phyloP scores from a whole-genome alignment of 78 protist genomes.

The Polysphondylium violaceum region DNA sequence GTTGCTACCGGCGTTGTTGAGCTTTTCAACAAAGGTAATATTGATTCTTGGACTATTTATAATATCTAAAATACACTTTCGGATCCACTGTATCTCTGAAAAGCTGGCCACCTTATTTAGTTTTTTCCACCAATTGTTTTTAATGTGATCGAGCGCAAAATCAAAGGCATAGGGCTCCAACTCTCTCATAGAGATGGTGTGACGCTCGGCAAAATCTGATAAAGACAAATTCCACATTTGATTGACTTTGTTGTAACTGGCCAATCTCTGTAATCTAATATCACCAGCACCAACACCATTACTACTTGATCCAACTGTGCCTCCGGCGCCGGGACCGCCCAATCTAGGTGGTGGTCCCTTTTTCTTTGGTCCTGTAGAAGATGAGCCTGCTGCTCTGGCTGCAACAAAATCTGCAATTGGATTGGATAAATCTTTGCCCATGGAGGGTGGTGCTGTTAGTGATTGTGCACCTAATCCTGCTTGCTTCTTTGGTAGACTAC shows the following conservation, averaged over 20 bases:
- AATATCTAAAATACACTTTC: neutral
- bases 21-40: constrained; percentile 14
- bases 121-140: constrained; percentile 36
- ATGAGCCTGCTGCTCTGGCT: neutral
- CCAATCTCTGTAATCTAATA: constrained; percentile 29
- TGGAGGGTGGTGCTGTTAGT: constrained; percentile 70
- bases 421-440: constrained; percentile 46
- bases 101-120: constrained; percentile 15
- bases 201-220: constrained; percentile 50
- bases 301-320: neutral
- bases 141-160: constrained; percentile 25
- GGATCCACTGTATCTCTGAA: constrained; percentile 12
- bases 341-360: constrained; percentile 60
- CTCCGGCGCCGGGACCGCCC: neutral
- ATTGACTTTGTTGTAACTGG: constrained; percentile 66
- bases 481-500: constrained; percentile 21
- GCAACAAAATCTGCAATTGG: constrained; percentile 74
- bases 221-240: constrained; percentile 28
- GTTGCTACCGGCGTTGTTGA: neutral
- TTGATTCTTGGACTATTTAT: constrained; percentile 28
- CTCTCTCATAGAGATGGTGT: constrained; percentile 19
- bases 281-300: constrained; percentile 8
- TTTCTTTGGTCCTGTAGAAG: neutral
- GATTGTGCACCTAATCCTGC: constrained; percentile 13
- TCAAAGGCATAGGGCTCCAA: constrained; percentile 61